phyloP scores from a whole-genome alignment of 257 asterid genomes.

The Apocynum venetum region DNA sequence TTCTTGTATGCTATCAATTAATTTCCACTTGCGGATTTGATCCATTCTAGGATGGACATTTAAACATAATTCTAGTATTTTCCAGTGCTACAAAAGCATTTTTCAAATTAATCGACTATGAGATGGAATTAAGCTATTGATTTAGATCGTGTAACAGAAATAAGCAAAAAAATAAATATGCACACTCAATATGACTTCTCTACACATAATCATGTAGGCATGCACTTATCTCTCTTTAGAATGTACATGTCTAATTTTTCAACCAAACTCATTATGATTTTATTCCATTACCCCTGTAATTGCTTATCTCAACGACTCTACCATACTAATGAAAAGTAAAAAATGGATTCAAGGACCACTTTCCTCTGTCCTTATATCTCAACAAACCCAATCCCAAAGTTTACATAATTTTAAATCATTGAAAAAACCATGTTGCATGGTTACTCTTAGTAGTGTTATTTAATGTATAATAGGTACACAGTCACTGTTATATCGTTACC shows the following conservation, averaged over 20 bases:
- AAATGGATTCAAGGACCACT: not conserved
- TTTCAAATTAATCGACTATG: too few species aligned
- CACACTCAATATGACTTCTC: not conserved
- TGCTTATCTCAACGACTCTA: not conserved
- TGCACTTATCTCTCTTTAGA: not conserved
- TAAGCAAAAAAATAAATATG: not conserved
- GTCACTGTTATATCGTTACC: not conserved
- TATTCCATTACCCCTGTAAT: not conserved
- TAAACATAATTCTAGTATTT: too few species aligned
- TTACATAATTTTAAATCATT: not conserved
- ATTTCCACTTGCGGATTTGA: too few species aligned
- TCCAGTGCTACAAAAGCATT: too few species aligned
- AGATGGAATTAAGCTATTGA: too few species aligned
- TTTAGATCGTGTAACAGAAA: too few species aligned
- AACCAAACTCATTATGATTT: slow-evolving; percentile 1
- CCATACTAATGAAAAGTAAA: not conserved
- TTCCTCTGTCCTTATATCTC: not conserved
- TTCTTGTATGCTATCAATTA: too few species aligned
- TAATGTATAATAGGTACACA: not conserved
- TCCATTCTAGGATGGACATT: too few species aligned
- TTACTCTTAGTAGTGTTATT: not conserved
- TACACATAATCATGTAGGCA: not conserved
- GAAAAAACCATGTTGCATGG: slow-evolving; percentile 12
- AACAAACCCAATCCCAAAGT: not conserved
- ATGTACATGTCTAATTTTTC: not conserved